Evolutionary conservation across 2,329 filamentous ascomycete genomes (phyloP).

Genomic region (Arthrobotrys pseudoclavata): DNA sequence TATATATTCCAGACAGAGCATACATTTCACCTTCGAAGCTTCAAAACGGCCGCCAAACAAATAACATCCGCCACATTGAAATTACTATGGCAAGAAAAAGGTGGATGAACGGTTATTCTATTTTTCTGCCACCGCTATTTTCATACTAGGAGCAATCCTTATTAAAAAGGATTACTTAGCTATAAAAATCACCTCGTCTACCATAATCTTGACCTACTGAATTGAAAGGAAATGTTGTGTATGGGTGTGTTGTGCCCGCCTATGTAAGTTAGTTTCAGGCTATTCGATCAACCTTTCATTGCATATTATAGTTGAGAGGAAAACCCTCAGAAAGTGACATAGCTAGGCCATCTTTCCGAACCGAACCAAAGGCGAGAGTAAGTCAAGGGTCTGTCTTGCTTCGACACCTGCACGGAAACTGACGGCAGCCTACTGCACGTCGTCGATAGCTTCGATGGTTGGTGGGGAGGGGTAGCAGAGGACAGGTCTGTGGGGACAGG

Average conservation of each 20-base stretch:
- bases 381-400: conserved; percentile 27
- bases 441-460: conserved; percentile 19
- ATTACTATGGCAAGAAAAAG: not conserved
- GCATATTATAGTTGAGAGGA: too few relatives aligned
- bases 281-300: too few relatives aligned
- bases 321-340: not conserved
- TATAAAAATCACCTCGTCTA: not conserved
- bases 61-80: not conserved
- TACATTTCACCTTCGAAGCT: not conserved
- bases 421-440: conserved; percentile 26
- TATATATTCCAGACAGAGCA: too few relatives aligned
- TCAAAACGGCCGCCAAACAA: not conserved
- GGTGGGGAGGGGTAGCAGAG: conserved; percentile 9
- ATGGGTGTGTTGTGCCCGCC: too few relatives aligned
- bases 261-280: too few relatives aligned
- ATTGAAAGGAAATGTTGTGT: too few relatives aligned
- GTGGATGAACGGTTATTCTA: not conserved
- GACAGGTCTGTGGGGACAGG: conserved; percentile 10
- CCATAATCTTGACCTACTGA: too few relatives aligned
- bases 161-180: not conserved
- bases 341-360: conserved; percentile 16
- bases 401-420: conserved; percentile 22
- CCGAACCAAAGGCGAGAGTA: not conserved
- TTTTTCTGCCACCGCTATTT: not conserved
- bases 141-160: not conserved